phyloP scores from a whole-genome alignment of 2,329 filamentous ascomycete species.

The Fusarium nygamai region DNA sequence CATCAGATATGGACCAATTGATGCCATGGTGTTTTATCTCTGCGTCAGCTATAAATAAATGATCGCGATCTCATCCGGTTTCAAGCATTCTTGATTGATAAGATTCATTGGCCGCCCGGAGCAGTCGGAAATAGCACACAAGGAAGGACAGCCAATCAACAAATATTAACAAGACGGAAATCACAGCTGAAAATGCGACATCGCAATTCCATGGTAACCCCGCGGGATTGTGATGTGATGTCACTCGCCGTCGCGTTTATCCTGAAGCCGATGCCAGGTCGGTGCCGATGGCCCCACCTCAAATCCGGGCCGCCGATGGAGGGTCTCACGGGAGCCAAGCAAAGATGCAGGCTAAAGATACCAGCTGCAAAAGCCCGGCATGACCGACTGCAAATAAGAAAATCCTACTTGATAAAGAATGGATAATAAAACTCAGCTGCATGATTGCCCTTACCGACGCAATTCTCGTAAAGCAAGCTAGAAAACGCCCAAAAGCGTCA shows the following conservation, averaged over 20 bases:
- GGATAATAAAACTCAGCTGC: neutral
- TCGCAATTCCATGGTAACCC: neutral
- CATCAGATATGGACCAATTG: neutral
- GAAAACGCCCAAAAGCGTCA: conserved; percentile 13
- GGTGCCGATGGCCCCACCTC: conserved; percentile 13
- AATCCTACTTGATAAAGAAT: neutral
- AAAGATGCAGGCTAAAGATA: neutral
- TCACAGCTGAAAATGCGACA: neutral
- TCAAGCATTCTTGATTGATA: neutral
- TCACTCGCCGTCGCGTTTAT: conserved; percentile 2
- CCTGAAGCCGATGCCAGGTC: conserved; percentile 2
- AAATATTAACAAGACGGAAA: neutral
- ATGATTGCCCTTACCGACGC: neutral
- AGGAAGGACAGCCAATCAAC: neutral
- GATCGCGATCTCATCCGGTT: neutral
- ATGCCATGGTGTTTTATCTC: neutral
- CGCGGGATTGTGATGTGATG: conserved; percentile 9
- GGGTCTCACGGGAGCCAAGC: conserved; percentile 9
- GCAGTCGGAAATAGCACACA: neutral
- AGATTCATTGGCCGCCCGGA: neutral
- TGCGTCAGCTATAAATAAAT: neutral
- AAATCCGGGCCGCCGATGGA: conserved; percentile 7
- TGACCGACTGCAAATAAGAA: neutral
- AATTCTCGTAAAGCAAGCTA: neutral
- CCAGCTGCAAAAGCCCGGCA: neutral